A percentile compares a stretch with the other conserved stretches of the same genome.
Evolutionary conservation across 768 basidiomycete species (phyloP).

Genomic region (Lactifluus hygrophoroides): DNA sequence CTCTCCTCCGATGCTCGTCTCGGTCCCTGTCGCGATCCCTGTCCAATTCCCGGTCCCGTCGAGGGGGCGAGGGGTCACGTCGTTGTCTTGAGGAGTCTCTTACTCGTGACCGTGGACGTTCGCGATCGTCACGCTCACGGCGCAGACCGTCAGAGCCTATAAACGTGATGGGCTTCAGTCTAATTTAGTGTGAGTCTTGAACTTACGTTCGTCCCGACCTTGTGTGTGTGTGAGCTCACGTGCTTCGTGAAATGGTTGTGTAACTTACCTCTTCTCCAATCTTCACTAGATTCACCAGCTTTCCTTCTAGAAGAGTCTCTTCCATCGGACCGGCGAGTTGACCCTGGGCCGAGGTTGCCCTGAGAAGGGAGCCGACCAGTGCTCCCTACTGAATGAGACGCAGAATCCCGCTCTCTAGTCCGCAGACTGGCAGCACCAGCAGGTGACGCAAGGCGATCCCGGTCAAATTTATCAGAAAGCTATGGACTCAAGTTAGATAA

Average conservation of each 20-base stretch:
- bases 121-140: conserved; percentile 54
- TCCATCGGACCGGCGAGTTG: conserved; percentile 47
- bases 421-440: conserved; percentile 36
- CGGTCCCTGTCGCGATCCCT: conserved; percentile 26
- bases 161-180: background rate
- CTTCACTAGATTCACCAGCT: conserved; percentile 65
- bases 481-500: conserved; percentile 26
- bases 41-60: conserved; percentile 30
- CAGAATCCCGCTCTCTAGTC: conserved; percentile 58
- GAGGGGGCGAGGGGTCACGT: conserved; percentile 47
- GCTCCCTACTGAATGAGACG: conserved; percentile 46
- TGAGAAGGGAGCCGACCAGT: conserved; percentile 34
- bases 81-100: conserved; percentile 56
- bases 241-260: conserved; percentile 5
- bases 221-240: conserved; percentile 14
- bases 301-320: conserved; percentile 59
- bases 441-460: conserved; percentile 60
- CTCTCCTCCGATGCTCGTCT: conserved; percentile 35
- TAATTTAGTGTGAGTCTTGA: background rate
- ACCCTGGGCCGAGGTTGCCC: conserved; percentile 25
- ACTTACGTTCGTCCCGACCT: conserved; percentile 56
- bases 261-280: conserved; percentile 74
- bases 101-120: conserved; percentile 53
- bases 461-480: conserved; percentile 85
- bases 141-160: conserved; percentile 47